Evolutionary conservation across 2,329 filamentous ascomycete genomes (phyloP), one percentile per base, ranked within the genome.

Genomic region (Venturia carpophila): DNA sequence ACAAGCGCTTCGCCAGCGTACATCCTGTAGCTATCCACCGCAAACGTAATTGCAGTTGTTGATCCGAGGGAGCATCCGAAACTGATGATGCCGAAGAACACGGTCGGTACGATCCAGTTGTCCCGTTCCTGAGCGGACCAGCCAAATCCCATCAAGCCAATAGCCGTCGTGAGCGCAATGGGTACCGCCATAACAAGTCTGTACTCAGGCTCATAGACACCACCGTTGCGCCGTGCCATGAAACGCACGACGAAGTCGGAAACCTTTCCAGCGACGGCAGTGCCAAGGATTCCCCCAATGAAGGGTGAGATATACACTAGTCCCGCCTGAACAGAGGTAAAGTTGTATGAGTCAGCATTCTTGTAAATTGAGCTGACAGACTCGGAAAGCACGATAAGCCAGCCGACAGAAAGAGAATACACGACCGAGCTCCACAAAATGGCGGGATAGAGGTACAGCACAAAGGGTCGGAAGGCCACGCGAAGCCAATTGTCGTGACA

Each of bases 1-100:
- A 97, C 94, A 42, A 97, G 82, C 2, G 93, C 92, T 76, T 97
- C 93, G 24, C 92, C 92, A 0, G 93, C 93, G 75, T 96, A 97
- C 71, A 95, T 89, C 13, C 92, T 83, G 75, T 97, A 97, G 69
- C 88, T 92, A 76, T 97, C 93, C 9, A 97, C 91, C 64, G 89
- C 92, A 71, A 96, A 97, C 0, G 93, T 97, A 71, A 97, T 96
- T 24, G 91, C 83, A 0, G 92, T 97, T 0, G 93, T 97, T 37
- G 88, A 92, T 0, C 91, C 93, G 1, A 97, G 81, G 3, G 89
- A 90, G 76, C 93, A 97, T 0, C 93, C 94, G 72, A 97, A 97
- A 0, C 90, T 94, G 41, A 96, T 87, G 60, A 97, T 75, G 7
- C 93, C 93, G 69, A 97, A 97, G 78, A 97, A 97, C 4, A 96